Evolutionary conservation across 306 rosid species (phyloP).

Genomic region (Hippophae rhamnoides): DNA sequence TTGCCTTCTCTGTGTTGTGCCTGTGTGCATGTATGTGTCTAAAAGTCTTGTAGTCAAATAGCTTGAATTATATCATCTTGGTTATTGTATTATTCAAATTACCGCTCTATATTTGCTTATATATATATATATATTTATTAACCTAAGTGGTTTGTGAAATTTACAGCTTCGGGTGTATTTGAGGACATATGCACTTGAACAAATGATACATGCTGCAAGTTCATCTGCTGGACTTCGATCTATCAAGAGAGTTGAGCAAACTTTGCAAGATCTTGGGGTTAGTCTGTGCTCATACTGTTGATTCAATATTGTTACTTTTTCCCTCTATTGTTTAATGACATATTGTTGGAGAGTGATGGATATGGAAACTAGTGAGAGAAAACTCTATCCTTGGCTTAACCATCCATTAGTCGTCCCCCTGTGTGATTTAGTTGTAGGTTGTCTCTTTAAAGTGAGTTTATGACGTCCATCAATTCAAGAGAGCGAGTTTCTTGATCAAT

Average conservation of each 20-base stretch:
- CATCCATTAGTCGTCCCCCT: too few species aligned
- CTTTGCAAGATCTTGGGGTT: constrained; percentile 94
- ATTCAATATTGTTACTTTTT: constrained; percentile 15
- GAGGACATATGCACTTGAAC: constrained; percentile 95
- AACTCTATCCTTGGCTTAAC: too few species aligned
- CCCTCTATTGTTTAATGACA: constrained; percentile 1
- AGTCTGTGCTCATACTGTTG: constrained; percentile 25
- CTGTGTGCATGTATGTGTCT: neutral
- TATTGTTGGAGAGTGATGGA: neutral
- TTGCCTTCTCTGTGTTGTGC: neutral
- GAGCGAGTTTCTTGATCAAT: neutral
- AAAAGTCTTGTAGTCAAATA: too few species aligned
- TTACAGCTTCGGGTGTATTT: constrained; percentile 89
- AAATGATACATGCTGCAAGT: constrained; percentile 87
- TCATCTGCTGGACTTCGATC: constrained; percentile 89
- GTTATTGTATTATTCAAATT: too few species aligned
- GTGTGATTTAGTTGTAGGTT: too few species aligned
- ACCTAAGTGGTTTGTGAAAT: constrained; percentile 25
- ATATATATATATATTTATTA: neutral
- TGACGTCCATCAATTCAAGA: neutral
- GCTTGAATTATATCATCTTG: too few species aligned
- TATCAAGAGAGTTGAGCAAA: constrained; percentile 93
- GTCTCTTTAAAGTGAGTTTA: neutral
- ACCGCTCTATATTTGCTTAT: too few species aligned
- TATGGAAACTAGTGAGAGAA: too few species aligned